A percentile compares a stretch with the other conserved stretches of the same genome.
Conservation (phyloP, 441 rosid genomes). For the Pelargonium cotyledonis region DNA sequence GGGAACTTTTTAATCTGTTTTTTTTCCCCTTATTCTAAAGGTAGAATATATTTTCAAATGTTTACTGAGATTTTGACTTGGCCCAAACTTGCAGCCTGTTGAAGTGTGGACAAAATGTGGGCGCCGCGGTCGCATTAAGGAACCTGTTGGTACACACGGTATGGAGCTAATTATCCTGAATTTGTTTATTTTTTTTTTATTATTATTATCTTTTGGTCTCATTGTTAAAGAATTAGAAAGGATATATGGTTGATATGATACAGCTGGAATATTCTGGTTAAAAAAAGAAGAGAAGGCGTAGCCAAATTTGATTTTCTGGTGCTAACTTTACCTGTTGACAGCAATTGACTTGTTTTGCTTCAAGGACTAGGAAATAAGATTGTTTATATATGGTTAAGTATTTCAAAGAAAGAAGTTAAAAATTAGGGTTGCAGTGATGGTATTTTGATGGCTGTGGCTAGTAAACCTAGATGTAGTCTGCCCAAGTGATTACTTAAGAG, state of each 20-base stretch:
- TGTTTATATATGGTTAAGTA: background rate
- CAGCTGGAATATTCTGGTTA: background rate
- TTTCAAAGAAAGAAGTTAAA: background rate
- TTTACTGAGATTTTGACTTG: conserved; percentile 5
- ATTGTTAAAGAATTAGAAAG: background rate
- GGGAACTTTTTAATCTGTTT: background rate
- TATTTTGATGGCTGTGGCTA: background rate
- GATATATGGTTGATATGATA: background rate
- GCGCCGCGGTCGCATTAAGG: conserved; percentile 83
- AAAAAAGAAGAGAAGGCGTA: background rate
- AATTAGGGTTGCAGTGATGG: background rate
- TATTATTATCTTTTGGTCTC: background rate
- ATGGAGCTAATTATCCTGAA: conserved; percentile 13
- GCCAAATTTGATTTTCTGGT: background rate
- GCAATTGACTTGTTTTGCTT: background rate
- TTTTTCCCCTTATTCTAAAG: background rate
- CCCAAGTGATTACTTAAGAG: background rate
- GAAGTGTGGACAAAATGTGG: conserved; percentile 88
- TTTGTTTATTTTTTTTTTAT: background rate
- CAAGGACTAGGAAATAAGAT: background rate
- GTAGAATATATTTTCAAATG: background rate
- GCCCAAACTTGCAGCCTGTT: conserved; percentile 53
- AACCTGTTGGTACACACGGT: conserved; percentile 95
- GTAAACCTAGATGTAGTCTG: background rate
- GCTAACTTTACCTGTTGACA: background rate